phyloP scores from a whole-genome alignment of 2,329 filamentous ascomycete genomes.

The Penicillium occitanis region DNA sequence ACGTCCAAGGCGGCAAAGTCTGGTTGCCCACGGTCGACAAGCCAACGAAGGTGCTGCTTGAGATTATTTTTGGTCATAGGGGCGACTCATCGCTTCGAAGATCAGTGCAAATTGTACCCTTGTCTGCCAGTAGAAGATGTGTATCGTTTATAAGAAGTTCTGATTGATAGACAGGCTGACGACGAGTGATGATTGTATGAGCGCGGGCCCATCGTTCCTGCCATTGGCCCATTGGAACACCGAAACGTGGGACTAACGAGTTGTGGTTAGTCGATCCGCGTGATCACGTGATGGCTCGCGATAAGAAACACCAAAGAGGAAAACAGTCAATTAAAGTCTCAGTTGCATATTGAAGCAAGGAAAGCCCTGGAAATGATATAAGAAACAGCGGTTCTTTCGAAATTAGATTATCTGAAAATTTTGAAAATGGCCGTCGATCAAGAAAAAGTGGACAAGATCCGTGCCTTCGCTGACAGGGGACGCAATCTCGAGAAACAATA shows the following conservation, averaged over 20 bases:
- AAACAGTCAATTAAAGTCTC: background rate
- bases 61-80: conserved; percentile 53
- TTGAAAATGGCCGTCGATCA: conserved; percentile 34
- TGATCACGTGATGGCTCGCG: conserved; percentile 16
- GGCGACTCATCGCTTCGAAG: conserved; percentile 29
- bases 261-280: conserved; percentile 13
- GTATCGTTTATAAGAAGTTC: background rate
- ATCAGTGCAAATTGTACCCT: background rate
- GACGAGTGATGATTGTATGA: background rate
- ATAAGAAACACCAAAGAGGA: background rate
- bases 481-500: conserved; percentile 37
- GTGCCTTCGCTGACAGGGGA: conserved; percentile 36
- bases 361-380: background rate
- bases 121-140: background rate
- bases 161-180: background rate
- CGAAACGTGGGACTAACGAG: background rate
- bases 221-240: background rate
- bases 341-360: background rate
- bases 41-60: conserved; percentile 48
- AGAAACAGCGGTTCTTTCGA: too few species aligned
- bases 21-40: conserved; percentile 43
- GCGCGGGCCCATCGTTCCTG: background rate
- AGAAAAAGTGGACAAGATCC: conserved; percentile 36
- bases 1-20: conserved; percentile 34
- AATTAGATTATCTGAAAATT: background rate